A percentile compares a stretch with the other conserved stretches of the same genome.
Evolutionary conservation across 2,329 filamentous ascomycete species (phyloP).

Genomic region (Truncatella angustata): DNA sequence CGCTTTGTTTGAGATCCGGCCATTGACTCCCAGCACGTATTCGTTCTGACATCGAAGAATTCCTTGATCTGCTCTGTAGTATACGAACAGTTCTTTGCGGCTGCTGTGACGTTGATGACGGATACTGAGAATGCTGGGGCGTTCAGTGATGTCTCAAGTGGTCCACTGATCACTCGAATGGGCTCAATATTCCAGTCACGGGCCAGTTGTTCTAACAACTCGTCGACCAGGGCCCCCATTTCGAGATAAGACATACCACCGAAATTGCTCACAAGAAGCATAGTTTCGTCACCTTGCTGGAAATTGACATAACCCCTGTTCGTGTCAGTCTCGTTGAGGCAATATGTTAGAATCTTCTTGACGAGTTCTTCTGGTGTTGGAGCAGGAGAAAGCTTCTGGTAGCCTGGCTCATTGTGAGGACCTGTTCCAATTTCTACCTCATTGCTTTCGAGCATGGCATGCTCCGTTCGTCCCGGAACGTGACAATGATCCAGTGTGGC

Average conservation of each 20-base stretch:
- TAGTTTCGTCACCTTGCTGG: constrained; percentile 43
- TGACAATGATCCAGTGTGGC: constrained; percentile 62
- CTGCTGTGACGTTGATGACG: constrained; percentile 56
- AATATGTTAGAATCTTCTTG: constrained; percentile 58
- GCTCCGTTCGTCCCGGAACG: constrained; percentile 50
- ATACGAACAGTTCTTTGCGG: constrained; percentile 43
- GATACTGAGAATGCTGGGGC: constrained; percentile 70
- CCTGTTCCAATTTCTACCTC: constrained; percentile 65
- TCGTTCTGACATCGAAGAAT: constrained; percentile 64
- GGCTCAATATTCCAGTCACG: constrained; percentile 47
- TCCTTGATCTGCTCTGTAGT: constrained; percentile 53
- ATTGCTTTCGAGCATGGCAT: constrained; percentile 44
- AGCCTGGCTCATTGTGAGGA: constrained; percentile 65
- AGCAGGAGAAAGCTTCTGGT: constrained; percentile 52
- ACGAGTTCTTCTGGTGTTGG: constrained; percentile 49
- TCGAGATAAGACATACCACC: constrained; percentile 58
- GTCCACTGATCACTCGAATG: constrained; percentile 58
- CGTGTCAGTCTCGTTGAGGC: constrained; percentile 54
- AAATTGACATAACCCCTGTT: constrained; percentile 51
- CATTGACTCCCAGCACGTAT: constrained; percentile 54
- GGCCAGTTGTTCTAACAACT: constrained; percentile 49
- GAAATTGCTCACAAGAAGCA: constrained; percentile 58
- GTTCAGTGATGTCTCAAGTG: constrained; percentile 70
- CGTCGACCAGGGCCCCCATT: constrained; percentile 52
- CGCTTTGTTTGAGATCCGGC: constrained; percentile 41